Conservation (phyloP, 2,329 filamentous ascomycete genomes). For the Penicillium sp. region DNA sequence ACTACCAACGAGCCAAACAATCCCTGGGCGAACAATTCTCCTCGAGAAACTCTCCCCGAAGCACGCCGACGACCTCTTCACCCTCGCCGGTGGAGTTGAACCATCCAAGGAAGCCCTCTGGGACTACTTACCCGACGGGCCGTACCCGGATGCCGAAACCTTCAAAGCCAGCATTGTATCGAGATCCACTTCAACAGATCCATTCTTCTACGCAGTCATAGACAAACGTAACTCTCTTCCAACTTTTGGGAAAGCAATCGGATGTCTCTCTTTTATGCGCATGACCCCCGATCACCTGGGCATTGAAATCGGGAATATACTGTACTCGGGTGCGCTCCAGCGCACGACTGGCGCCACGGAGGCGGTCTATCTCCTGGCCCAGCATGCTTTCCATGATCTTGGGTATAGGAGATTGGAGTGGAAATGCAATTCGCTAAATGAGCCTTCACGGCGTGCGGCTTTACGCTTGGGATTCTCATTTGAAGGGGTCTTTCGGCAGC, state of each 20-base stretch:
- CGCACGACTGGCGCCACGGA: slow-evolving; percentile 58
- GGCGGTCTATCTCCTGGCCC: slow-evolving; percentile 55
- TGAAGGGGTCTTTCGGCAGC: slow-evolving; percentile 61
- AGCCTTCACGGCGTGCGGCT: slow-evolving; percentile 54
- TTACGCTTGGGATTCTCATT: slow-evolving; percentile 56
- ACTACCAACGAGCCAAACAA: slow-evolving; percentile 7
- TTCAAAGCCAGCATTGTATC: slow-evolving; percentile 29
- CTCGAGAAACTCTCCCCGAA: slow-evolving; percentile 26
- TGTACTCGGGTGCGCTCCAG: slow-evolving; percentile 52
- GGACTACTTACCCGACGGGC: slow-evolving; percentile 43
- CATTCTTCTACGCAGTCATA: slow-evolving; percentile 48
- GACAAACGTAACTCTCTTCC: slow-evolving; percentile 27
- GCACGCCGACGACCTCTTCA: slow-evolving; percentile 34
- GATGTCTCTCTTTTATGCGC: slow-evolving; percentile 45
- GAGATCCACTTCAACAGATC: slow-evolving; percentile 31
- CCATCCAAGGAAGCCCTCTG: slow-evolving; percentile 30
- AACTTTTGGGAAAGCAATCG: slow-evolving; percentile 38
- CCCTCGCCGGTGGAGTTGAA: slow-evolving; percentile 25
- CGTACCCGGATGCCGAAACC: slow-evolving; percentile 29
- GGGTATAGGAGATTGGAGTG: slow-evolving; percentile 60
- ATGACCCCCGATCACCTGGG: slow-evolving; percentile 49
- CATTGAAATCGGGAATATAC: slow-evolving; percentile 58
- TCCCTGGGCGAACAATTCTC: slow-evolving; percentile 26
- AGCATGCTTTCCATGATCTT: slow-evolving; percentile 53
- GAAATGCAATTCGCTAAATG: slow-evolving; percentile 61